Evolutionary conservation across 345 rosid species (phyloP), one percentile per base, ranked within the genome.

Genomic region (Sonneratia alba): DNA sequence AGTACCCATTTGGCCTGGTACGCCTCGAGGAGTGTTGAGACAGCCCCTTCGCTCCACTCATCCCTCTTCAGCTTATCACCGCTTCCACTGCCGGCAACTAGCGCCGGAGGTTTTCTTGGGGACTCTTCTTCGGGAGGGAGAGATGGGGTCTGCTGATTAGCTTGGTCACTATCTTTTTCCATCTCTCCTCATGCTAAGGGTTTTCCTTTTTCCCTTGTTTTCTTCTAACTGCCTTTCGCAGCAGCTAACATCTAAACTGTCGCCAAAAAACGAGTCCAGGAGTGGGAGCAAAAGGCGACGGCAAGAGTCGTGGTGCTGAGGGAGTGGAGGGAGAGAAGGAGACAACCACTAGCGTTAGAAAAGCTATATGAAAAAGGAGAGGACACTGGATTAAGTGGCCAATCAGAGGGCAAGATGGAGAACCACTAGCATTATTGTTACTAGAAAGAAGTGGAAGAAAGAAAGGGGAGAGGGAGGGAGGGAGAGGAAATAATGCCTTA

Each of bases 1-100:
- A 90, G 89, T 36, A 85, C 90, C 98, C 98, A 94, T 78, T 94
- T 94, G 67, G 74, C 48, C 73, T 94, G 96, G 74, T 94, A 94
- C 6, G 98, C 97, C 71, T 94, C 98, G 4, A 94, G 97, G 24
- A 94, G 82, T 68, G 79, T 81, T 0, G 97, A 88, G 22, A 94
- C 98, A 0, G 97, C 98, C 27, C 98, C 98, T 80, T 94, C 97
- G 64, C 98, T 94, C 98, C 97, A 94, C 65, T 94, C 98, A 75
- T 94, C 98, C 11, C 97, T 85, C 69, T 94, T 94, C 16, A 91
- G 62, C 78, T 95, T 85, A 32, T 91, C 97, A 0, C 83, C 72
- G 32, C 83, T 70, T 13, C 79, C 78, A 10, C 73, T 77, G 21
- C 70, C 75, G 14, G 43, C 70, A 1, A 77, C 74, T 3, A 67